Evolutionary conservation across 495 filamentous ascomycete genomes (phyloP).

Genomic region (Neurospora sp.): DNA sequence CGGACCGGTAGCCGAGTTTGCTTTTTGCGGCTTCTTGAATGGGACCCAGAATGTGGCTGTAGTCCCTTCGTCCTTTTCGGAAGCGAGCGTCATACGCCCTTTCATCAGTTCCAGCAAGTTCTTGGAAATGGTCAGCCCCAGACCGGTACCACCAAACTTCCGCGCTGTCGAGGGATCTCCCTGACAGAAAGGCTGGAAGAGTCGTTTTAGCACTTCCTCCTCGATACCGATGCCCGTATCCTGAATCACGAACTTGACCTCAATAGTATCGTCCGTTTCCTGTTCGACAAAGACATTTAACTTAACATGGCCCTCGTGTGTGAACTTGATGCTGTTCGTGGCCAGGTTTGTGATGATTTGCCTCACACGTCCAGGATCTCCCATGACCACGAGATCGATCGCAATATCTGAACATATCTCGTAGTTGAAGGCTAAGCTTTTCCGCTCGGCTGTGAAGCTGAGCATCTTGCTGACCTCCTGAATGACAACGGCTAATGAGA

Average conservation of each 20-base stretch:
- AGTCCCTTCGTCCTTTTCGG: constrained; percentile 49
- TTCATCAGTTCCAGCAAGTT: constrained; percentile 73
- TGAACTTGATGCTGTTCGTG: constrained; percentile 88
- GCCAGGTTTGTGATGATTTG: constrained; percentile 81
- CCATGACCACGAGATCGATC: constrained; percentile 45
- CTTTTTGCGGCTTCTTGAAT: constrained; percentile 45
- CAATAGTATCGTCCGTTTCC: constrained; percentile 37
- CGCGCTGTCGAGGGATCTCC: constrained; percentile 70
- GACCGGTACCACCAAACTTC: constrained; percentile 70
- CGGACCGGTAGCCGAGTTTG: constrained; percentile 28
- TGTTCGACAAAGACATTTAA: constrained; percentile 38
- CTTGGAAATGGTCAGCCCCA: constrained; percentile 76
- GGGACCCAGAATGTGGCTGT: constrained; percentile 58
- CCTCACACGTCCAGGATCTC: constrained; percentile 68
- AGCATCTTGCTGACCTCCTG: constrained; percentile 60
- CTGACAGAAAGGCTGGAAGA: constrained; percentile 83
- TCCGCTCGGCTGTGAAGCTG: constrained; percentile 46
- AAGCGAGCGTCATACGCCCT: constrained; percentile 58
- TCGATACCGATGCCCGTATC: constrained; percentile 84
- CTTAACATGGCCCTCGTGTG: constrained; percentile 58
- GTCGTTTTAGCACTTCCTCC: constrained; percentile 55
- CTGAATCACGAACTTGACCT: constrained; percentile 54
- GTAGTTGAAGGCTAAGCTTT: constrained; percentile 45
- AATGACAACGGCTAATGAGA: constrained; percentile 64
- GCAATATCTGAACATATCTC: constrained; percentile 34